phyloP scores from a whole-genome alignment of 2,329 filamentous ascomycete species.

The Arthrocladium fulminans region DNA sequence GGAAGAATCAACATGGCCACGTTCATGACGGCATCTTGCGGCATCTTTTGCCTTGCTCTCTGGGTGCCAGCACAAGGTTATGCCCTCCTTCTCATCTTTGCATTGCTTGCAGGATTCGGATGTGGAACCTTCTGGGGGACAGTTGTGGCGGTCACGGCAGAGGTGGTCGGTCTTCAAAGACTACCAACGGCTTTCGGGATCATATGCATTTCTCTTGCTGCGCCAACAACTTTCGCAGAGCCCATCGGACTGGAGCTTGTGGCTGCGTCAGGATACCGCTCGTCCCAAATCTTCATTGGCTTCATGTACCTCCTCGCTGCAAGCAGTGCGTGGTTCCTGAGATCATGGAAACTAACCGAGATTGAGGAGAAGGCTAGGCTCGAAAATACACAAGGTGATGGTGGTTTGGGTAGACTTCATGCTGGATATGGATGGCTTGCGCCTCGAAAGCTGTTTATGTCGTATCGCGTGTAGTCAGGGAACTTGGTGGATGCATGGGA shows the following conservation, averaged over 20 bases:
- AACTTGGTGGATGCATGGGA: background rate
- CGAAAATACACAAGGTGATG: background rate
- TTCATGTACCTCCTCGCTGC: constrained; percentile 15
- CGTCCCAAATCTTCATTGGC: constrained; percentile 17
- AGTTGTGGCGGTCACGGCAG: constrained; percentile 1
- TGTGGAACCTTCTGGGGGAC: constrained; percentile 41
- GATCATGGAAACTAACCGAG: constrained; percentile 10
- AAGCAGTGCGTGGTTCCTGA: constrained; percentile 8
- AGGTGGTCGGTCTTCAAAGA: constrained; percentile 15
- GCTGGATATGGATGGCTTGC: background rate
- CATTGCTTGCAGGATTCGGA: constrained; percentile 35
- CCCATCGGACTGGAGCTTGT: constrained; percentile 17
- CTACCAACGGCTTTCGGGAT: constrained; percentile 15
- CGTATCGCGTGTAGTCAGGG: constrained; percentile 1
- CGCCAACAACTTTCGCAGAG: constrained; percentile 17
- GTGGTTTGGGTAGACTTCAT: background rate
- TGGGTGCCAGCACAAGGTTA: constrained; percentile 39
- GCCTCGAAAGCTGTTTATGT: constrained; percentile 1
- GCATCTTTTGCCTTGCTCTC: constrained; percentile 33
- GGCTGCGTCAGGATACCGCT: constrained; percentile 15
- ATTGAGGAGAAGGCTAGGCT: constrained; percentile 14
- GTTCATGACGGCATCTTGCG: constrained; percentile 31
- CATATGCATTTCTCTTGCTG: constrained; percentile 14
- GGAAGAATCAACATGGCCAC: constrained; percentile 36
- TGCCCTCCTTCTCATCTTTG: constrained; percentile 36